Base-by-base conservation (phyloP, 1,284 basidiomycete genomes). In the Trichosporon asahii region DNA sequence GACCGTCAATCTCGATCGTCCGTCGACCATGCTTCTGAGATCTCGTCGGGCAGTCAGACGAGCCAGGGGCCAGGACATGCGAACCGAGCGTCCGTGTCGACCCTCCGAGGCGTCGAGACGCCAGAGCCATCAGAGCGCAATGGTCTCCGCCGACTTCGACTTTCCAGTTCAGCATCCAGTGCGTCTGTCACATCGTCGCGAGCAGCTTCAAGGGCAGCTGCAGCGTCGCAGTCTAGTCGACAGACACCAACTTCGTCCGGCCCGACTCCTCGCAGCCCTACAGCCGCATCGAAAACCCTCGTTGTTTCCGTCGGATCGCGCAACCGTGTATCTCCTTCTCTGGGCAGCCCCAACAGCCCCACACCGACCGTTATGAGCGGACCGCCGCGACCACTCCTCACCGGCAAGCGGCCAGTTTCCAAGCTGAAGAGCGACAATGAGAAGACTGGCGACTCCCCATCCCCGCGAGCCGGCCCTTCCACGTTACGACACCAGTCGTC, bases 151-250 rank as follows among this genome's bases (percentile, higher is more conserved):
- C 68, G 77, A 3, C 75, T 81, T 8, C 76, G 79, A 2, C 71
- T 81, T 5, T 73, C 74, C 29, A 76, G 74, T 35, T 76, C 78
- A 4, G 78, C 79, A 11, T 78, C 77, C 1, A 73, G 76, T 1
- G 70, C 29, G 14, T 78, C 76, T 1, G 72, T 71, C 9, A 44
- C 69, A 7, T 71, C 72, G 5, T 40, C 61, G 12, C 61, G 68
- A n/a, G 61, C 66, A 1, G 66, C 68, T 3, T 53, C 71, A 5
- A 49, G 66, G 9, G 33, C 63, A 15, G 64, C 40, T 18, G 49
- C 70, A 2, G 33, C 57, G 2, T 35, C 64, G 29, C 57, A 61
- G 29, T 61, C 57, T 31, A 61, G 29, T n/a, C 64, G 65, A 29
- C 46, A 53, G 65, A 29, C 65, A 11, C 60, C 64, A 15, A 46